A percentile compares a stretch with the other conserved stretches of the same genome.
These are phyloP conservation scores for Arbutus unedo DNA, from an alignment of 148 eudicot genomes.

Conservation along the genomic window DNA sequence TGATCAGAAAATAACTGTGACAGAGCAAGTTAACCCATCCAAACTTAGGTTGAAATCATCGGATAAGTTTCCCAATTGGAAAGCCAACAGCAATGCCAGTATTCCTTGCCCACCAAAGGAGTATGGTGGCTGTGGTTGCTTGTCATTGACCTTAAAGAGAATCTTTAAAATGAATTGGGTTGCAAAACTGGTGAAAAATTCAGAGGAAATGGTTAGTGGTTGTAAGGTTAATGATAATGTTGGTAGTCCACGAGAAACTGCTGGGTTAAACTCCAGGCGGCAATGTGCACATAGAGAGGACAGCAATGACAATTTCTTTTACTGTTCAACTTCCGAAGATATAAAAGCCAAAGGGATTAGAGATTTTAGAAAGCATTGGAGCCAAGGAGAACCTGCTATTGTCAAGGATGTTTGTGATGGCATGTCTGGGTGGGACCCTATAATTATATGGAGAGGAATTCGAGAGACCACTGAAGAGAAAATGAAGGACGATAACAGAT, in stretches of 20 bases:
- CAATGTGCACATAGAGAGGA: conserved; percentile 50
- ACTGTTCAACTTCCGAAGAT: conserved; percentile 60
- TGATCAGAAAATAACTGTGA: conserved; percentile 24
- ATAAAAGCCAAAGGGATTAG: conserved; percentile 64
- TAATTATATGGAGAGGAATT: conserved; percentile 76
- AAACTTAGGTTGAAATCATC: conserved; percentile 31
- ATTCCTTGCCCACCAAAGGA: conserved; percentile 74
- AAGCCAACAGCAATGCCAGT: conserved; percentile 75
- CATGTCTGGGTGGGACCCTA: conserved; percentile 77
- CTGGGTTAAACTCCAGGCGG: conserved; percentile 24
- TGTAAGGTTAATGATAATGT: conserved; percentile 53
- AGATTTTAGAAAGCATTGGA: conserved; percentile 73
- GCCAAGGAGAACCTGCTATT: conserved; percentile 73
- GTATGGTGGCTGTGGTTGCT: conserved; percentile 79
- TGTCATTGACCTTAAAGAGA: conserved; percentile 53
- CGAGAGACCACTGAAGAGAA: conserved; percentile 66
- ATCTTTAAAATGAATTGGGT: conserved; percentile 99
- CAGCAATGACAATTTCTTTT: conserved; percentile 45
- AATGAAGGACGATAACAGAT: conserved; percentile 57
- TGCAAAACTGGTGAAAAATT: conserved; percentile 82
- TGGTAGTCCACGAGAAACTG: conserved; percentile 25
- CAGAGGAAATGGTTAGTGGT: conserved; percentile 90
- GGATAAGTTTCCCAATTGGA: conserved; percentile 62
- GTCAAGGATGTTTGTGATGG: conserved; percentile 66
- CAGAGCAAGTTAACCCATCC: conserved; percentile 33